Percentiles rank a stretch among this genome's conserved stretches.
phyloP scores from a whole-genome alignment of 257 asterid species.

The Gynochthodes officinalis region DNA sequence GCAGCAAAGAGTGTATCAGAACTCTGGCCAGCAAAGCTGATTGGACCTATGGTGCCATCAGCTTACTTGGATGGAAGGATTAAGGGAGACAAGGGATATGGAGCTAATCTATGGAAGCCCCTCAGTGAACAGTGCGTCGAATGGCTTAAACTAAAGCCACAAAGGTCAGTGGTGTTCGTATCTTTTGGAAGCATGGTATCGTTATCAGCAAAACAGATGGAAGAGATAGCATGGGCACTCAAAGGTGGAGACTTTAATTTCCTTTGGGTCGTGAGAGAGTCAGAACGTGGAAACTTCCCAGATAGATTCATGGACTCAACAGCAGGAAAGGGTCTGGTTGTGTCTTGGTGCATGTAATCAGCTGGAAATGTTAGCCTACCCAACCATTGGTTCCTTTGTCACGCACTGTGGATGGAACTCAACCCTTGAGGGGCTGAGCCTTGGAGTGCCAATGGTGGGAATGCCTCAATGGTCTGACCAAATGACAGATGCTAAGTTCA shows the following conservation, averaged over 20 bases:
- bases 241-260: conserved; percentile 27
- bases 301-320: conserved; percentile 24
- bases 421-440: conserved; percentile 50
- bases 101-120: conserved; percentile 79
- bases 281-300: conserved; percentile 46
- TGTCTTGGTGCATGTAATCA: conserved; percentile 78
- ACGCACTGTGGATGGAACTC: conserved; percentile 79
- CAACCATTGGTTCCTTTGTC: conserved; percentile 55
- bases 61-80: conserved; percentile 56
- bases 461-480: conserved; percentile 73
- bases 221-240: conserved; percentile 47
- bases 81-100: conserved; percentile 59
- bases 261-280: conserved; percentile 64
- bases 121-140: conserved; percentile 40
- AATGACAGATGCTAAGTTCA: conserved; percentile 58
- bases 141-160: conserved; percentile 55
- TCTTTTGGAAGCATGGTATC: conserved; percentile 78
- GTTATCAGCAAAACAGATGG: conserved; percentile 43
- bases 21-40: conserved; percentile 50
- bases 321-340: conserved; percentile 41
- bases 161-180: conserved; percentile 48
- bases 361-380: conserved; percentile 50
- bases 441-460: conserved; percentile 66
- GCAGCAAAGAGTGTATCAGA: conserved; percentile 40
- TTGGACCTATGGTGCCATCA: conserved; percentile 75